Percentiles rank a stretch among this genome's conserved stretches.
Evolutionary conservation across 257 asterid species (phyloP).

Genomic region (Gentiana straminea): DNA sequence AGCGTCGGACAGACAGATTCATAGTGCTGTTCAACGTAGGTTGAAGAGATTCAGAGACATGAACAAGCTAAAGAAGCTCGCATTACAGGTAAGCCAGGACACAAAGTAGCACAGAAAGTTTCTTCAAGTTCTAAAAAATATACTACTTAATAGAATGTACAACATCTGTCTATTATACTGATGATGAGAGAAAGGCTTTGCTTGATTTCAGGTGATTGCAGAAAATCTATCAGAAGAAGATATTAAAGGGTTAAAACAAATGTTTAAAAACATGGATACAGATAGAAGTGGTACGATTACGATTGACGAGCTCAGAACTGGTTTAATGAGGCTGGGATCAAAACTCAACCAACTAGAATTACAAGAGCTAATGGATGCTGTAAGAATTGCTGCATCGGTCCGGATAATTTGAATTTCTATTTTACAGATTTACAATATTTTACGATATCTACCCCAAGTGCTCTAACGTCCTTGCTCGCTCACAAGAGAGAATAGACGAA

Average conservation of each 20-base stretch:
- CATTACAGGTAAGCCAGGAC: conserved; percentile 30
- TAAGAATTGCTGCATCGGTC: conserved; percentile 13
- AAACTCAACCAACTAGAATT: conserved; percentile 37
- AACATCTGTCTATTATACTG: neutral
- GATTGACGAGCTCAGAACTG: conserved; percentile 17
- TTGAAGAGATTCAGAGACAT: conserved; percentile 45
- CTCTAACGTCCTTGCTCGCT: neutral
- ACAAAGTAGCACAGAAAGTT: neutral
- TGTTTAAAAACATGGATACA: conserved; percentile 14
- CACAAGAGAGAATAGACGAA: neutral
- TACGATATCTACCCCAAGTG: neutral
- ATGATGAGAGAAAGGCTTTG: neutral
- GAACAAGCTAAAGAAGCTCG: conserved; percentile 16
- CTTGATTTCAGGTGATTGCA: conserved; percentile 35
- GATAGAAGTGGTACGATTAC: conserved; percentile 16
- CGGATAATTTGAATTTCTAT: neutral
- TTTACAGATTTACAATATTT: neutral
- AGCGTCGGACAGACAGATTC: conserved; percentile 47
- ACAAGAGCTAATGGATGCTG: conserved; percentile 51
- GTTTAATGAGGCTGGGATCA: conserved; percentile 36
- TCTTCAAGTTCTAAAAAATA: neutral
- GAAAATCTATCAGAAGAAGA: conserved; percentile 41
- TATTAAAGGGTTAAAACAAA: conserved; percentile 12
- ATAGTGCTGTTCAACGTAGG: conserved; percentile 39
- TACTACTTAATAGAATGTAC: neutral